These are phyloP conservation scores for Hygrocybe punicea DNA, from an alignment of 768 basidiomycete genomes.

Conservation along the genomic window DNA sequence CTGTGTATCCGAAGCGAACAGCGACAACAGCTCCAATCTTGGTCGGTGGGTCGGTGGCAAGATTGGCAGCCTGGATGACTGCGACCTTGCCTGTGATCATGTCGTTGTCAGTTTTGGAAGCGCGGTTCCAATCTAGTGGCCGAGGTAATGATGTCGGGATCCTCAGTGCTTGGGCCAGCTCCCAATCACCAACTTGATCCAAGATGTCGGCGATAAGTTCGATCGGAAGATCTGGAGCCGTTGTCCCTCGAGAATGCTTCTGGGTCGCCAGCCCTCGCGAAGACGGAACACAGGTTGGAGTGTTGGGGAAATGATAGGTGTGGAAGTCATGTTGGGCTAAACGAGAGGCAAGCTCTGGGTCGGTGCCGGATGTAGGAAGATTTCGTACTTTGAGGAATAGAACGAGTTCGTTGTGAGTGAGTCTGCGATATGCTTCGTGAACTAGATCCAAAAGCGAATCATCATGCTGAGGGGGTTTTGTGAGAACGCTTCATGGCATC, in stretches of 20 bases:
- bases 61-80: constrained; percentile 58
- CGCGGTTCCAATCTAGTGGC: constrained; percentile 69
- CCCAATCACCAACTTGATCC: constrained; percentile 81
- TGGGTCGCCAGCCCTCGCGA: constrained; percentile 29
- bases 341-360: constrained; percentile 63
- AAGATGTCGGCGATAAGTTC: constrained; percentile 76
- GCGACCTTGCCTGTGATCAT: constrained; percentile 64
- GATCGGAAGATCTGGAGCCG: constrained; percentile 61
- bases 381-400: constrained; percentile 73
- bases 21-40: constrained; percentile 63
- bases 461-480: constrained; percentile 26
- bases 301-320: constrained; percentile 58
- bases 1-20: constrained; percentile 71
- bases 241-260: constrained; percentile 31
- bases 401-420: constrained; percentile 63
- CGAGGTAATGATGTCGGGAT: constrained; percentile 64
- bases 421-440: constrained; percentile 63
- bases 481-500: background rate
- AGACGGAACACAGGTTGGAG: constrained; percentile 24
- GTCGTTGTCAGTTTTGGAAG: constrained; percentile 65
- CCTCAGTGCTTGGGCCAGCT: constrained; percentile 72
- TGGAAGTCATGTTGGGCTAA: constrained; percentile 74
- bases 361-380: constrained; percentile 61
- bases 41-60: constrained; percentile 56
- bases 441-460: constrained; percentile 47